Percentiles rank a stretch among this genome's conserved stretches.
Evolutionary conservation across 371 early-diverging fungal genomes (phyloP).

Genomic region (Coemansia sp.): DNA sequence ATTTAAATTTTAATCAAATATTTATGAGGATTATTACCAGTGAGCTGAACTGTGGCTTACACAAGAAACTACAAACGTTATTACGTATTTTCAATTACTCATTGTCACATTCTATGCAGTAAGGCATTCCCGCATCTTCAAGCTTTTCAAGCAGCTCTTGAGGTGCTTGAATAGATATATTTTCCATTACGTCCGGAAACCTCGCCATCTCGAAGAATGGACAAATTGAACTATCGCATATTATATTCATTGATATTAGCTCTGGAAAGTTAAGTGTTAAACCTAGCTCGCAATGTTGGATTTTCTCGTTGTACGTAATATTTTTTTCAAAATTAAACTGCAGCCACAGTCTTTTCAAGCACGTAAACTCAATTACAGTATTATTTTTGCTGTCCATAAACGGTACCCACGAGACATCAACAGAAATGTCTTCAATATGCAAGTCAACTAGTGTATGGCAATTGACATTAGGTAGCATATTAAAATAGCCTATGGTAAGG

Average conservation of each 20-base stretch:
- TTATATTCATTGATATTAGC: not conserved
- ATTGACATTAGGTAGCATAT: not conserved
- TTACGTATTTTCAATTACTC: too few relatives aligned
- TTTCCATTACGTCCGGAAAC: not conserved
- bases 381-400: not conserved
- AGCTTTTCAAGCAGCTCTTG: too few relatives aligned
- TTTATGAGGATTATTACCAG: too few relatives aligned
- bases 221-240: not conserved
- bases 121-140: too few relatives aligned
- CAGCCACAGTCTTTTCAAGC: not conserved
- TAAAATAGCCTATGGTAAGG: too few relatives aligned
- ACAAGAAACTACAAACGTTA: too few relatives aligned
- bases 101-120: too few relatives aligned
- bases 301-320: not conserved
- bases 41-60: too few relatives aligned
- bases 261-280: constrained; percentile 64
- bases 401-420: not conserved
- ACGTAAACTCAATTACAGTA: not conserved
- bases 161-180: not conserved
- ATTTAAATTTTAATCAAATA: too few relatives aligned
- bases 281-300: not conserved
- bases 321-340: not conserved
- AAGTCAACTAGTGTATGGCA: not conserved
- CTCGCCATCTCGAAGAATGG: not conserved
- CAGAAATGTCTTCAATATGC: not conserved